Conservation (phyloP, 2,329 filamentous ascomycete species). For the Dissoconium aciculare region DNA sequence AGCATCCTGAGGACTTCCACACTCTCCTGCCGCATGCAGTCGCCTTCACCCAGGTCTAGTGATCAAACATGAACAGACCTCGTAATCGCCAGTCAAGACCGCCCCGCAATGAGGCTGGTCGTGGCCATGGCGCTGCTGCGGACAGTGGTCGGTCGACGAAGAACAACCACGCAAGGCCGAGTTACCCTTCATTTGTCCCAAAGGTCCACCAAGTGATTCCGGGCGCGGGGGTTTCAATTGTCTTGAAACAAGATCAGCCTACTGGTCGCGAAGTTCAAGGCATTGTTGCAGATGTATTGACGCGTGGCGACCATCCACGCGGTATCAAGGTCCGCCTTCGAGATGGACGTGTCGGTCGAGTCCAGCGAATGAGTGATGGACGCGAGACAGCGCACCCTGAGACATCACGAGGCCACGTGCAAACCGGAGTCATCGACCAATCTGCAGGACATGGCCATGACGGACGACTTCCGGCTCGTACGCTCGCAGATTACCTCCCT, state of each 20-base stretch:
- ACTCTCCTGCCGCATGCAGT: too few relatives aligned
- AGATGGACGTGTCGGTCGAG: conserved; percentile 58
- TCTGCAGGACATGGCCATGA: conserved; percentile 9
- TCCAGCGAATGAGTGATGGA: conserved; percentile 43
- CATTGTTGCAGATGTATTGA: conserved; percentile 51
- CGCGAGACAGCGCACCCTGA: neutral
- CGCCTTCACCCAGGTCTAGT: too few relatives aligned
- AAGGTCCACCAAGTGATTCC: conserved; percentile 36
- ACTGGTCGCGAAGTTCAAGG: conserved; percentile 58
- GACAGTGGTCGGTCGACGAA: too few relatives aligned
- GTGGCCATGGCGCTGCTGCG: too few relatives aligned
- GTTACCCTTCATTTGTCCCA: conserved; percentile 16
- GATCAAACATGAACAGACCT: conserved; percentile 17
- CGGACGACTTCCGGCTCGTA: too few relatives aligned
- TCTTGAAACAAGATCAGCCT: conserved; percentile 61
- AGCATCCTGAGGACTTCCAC: too few relatives aligned
- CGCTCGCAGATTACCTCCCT: conserved; percentile 18
- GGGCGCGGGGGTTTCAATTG: conserved; percentile 53
- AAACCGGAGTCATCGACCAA: conserved; percentile 5
- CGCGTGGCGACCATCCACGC: conserved; percentile 57
- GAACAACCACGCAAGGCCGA: neutral
- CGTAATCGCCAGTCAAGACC: conserved; percentile 20
- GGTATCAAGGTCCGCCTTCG: conserved; percentile 57
- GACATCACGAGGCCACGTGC: conserved; percentile 4
- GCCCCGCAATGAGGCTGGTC: too few relatives aligned